A percentile compares a stretch with the other conserved stretches of the same genome.
phyloP scores from a whole-genome alignment of 257 asterid species.

The Ilex aquifolium region DNA sequence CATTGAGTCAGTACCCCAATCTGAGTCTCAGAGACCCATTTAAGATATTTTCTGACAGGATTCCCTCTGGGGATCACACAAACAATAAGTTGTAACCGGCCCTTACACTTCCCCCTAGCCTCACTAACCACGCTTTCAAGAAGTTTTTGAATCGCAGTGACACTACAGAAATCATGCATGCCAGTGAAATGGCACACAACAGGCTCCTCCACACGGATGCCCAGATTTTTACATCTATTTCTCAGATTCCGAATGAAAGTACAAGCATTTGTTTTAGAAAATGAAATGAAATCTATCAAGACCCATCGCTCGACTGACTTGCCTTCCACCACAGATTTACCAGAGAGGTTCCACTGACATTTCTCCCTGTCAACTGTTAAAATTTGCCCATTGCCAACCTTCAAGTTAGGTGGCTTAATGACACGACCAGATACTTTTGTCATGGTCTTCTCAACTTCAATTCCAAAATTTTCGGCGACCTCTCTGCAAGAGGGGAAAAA shows the following conservation, averaged over 20 bases:
- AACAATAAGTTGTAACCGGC: conserved; percentile 44
- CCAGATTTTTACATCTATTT: conserved; percentile 30
- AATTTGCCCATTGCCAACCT: conserved; percentile 25
- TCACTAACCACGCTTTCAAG: conserved; percentile 23
- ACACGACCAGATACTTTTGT: conserved; percentile 53
- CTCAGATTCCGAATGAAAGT: conserved; percentile 25
- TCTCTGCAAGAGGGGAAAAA: conserved; percentile 8
- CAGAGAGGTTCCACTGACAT: conserved; percentile 61
- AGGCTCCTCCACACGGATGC: conserved; percentile 46
- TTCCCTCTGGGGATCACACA: conserved; percentile 46
- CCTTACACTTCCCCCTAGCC: conserved; percentile 10
- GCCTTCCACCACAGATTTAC: conserved; percentile 38
- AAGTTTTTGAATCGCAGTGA: conserved; percentile 25
- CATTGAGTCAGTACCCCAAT: conserved; percentile 69
- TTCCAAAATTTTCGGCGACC: conserved; percentile 31
- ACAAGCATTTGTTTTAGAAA: not conserved
- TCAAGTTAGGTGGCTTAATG: conserved; percentile 50
- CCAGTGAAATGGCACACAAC: not conserved
- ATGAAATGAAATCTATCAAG: conserved; percentile 38
- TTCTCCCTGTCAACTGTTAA: conserved; percentile 43
- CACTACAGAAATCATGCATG: conserved; percentile 35
- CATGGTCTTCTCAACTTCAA: conserved; percentile 40
- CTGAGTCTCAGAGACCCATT: conserved; percentile 58
- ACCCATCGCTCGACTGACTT: conserved; percentile 56
- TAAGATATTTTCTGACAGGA: conserved; percentile 49